Conservation (phyloP, 805 yeast genomes). For the Groenewaldozyma salmanticensis region DNA sequence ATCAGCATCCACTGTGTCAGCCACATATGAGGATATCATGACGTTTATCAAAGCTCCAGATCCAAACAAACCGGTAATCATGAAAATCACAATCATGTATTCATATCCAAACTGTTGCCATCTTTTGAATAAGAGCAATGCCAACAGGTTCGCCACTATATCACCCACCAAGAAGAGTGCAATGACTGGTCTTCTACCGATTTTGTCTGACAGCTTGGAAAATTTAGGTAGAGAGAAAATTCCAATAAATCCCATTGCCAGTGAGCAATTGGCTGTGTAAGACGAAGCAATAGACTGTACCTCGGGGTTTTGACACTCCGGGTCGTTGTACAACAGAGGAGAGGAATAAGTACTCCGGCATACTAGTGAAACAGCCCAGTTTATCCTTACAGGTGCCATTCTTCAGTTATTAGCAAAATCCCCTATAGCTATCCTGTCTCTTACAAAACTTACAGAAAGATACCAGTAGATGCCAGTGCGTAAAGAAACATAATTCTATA, state of each 20-base stretch:
- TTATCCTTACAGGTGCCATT: slow-evolving; percentile 10
- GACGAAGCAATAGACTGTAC: slow-evolving; percentile 10
- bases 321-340: slow-evolving; percentile 6
- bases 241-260: slow-evolving; percentile 11
- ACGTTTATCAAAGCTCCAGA: slow-evolving; percentile 7
- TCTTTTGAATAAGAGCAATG: background rate
- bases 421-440: too few species aligned
- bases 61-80: slow-evolving; percentile 9
- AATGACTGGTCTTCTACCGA: slow-evolving; percentile 10
- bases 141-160: background rate
- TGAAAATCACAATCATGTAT: slow-evolving; percentile 7
- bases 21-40: slow-evolving; percentile 11
- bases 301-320: slow-evolving; percentile 10
- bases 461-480: background rate
- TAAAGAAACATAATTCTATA: too few species aligned
- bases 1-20: slow-evolving; percentile 9
- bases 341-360: slow-evolving; percentile 6
- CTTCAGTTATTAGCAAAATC: too few species aligned
- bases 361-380: slow-evolving; percentile 13
- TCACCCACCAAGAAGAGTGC: slow-evolving; percentile 10
- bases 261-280: slow-evolving; percentile 8
- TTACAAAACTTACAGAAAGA: too few species aligned
- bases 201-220: slow-evolving; percentile 9
- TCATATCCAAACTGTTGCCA: background rate
- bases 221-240: slow-evolving; percentile 10